phyloP scores from a whole-genome alignment of 495 filamentous ascomycete genomes.

The Neurospora sp. region DNA sequence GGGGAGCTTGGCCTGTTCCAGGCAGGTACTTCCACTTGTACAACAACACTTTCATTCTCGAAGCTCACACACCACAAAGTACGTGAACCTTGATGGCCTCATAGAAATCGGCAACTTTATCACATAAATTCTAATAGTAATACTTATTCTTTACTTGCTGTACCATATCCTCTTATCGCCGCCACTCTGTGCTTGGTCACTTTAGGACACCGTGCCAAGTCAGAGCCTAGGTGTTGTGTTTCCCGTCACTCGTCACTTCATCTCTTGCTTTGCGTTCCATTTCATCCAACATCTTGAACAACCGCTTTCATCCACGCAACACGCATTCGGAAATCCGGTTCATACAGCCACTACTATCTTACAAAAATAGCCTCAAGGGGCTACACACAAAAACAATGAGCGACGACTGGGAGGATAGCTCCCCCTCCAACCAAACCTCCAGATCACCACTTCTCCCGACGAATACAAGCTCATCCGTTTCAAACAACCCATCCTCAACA shows the following conservation, averaged over 20 bases:
- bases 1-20: neutral
- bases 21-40: neutral
- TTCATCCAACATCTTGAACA: neutral
- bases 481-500: slow-evolving; percentile 10
- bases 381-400: neutral
- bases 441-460: neutral
- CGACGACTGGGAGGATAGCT: slow-evolving; percentile 1
- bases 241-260: neutral
- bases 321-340: neutral
- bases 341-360: neutral
- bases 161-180: neutral
- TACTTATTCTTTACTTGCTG: neutral
- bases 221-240: neutral
- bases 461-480: slow-evolving; percentile 4
- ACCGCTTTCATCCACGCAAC: neutral
- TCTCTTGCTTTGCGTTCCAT: neutral
- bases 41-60: neutral
- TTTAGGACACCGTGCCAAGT: neutral
- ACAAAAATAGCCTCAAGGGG: neutral
- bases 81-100: neutral
- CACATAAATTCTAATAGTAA: neutral
- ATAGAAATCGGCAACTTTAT: neutral
- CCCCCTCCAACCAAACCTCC: slow-evolving; percentile 1
- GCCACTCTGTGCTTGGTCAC: neutral
- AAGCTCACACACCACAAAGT: neutral